Conservation (phyloP, 2,329 filamentous ascomycete species). For the Penicillium brasilianum region DNA sequence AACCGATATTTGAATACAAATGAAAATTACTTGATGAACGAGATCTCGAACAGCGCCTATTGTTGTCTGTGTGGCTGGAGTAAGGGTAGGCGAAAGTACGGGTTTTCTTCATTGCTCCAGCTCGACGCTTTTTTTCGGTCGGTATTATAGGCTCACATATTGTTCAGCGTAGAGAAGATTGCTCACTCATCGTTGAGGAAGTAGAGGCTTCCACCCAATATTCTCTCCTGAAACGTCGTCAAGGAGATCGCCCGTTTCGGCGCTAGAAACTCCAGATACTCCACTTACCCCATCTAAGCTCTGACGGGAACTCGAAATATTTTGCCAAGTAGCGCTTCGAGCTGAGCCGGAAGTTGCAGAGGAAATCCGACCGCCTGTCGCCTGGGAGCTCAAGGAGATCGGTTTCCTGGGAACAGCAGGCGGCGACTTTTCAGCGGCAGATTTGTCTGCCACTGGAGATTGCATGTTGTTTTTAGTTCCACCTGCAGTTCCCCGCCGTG, state of each 20-base stretch:
- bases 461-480: background rate
- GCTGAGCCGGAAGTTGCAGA: background rate
- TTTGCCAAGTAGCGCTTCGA: background rate
- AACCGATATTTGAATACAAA: constrained; percentile 4
- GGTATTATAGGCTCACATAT: background rate
- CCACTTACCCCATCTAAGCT: background rate
- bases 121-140: too few species aligned
- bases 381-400: constrained; percentile 42
- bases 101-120: background rate
- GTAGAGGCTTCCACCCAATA: constrained; percentile 41
- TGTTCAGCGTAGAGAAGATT: background rate
- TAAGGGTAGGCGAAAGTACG: background rate
- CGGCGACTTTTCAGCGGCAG: constrained; percentile 39
- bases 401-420: constrained; percentile 69
- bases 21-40: constrained; percentile 1
- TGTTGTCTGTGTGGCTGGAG: background rate
- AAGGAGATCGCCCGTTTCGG: constrained; percentile 29
- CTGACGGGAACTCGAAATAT: background rate
- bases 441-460: background rate
- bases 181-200: constrained; percentile 26
- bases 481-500: constrained; percentile 24
- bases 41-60: background rate
- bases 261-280: background rate
- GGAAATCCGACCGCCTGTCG: background rate
- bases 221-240: constrained; percentile 28